Evolutionary conservation across 2,329 filamentous ascomycete species (phyloP).

Genomic region (Phaeoacremonium minimum): DNA sequence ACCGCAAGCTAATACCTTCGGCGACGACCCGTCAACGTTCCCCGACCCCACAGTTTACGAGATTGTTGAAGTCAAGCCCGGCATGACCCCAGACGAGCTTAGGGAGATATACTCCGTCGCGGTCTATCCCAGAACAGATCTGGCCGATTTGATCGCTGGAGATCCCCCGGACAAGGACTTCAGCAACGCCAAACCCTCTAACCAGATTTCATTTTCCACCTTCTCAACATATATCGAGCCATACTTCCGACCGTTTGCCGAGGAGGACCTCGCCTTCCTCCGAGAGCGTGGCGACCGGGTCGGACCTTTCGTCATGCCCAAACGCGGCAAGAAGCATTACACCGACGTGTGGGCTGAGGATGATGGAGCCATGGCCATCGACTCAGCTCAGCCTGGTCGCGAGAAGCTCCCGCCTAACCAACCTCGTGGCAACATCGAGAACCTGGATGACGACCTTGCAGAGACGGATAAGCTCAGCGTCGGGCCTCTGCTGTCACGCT

Average conservation of each 20-base stretch:
- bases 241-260: slow-evolving; percentile 82
- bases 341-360: slow-evolving; percentile 91
- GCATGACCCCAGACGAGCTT: slow-evolving; percentile 80
- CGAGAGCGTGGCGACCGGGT: slow-evolving; percentile 84
- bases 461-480: slow-evolving; percentile 88
- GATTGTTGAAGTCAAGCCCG: slow-evolving; percentile 69
- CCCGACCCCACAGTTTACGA: slow-evolving; percentile 92
- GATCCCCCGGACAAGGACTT: slow-evolving; percentile 93
- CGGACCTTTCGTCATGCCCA: slow-evolving; percentile 80
- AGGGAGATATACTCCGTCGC: slow-evolving; percentile 86
- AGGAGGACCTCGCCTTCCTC: slow-evolving; percentile 91
- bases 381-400: slow-evolving; percentile 55
- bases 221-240: slow-evolving; percentile 92
- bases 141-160: slow-evolving; percentile 82
- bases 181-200: slow-evolving; percentile 86
- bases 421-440: slow-evolving; percentile 78
- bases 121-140: slow-evolving; percentile 73
- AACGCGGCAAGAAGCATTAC: slow-evolving; percentile 80
- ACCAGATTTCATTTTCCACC: slow-evolving; percentile 89
- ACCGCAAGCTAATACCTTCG: slow-evolving; percentile 83
- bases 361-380: slow-evolving; percentile 74
- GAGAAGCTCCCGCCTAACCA: slow-evolving; percentile 75
- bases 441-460: slow-evolving; percentile 79
- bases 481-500: slow-evolving; percentile 76
- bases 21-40: slow-evolving; percentile 87